A percentile compares a stretch with the other conserved stretches of the same genome.
These are phyloP conservation scores for Termitomyces sp. DNA, from an alignment of 768 basidiomycete species.

Conservation along the genomic window DNA sequence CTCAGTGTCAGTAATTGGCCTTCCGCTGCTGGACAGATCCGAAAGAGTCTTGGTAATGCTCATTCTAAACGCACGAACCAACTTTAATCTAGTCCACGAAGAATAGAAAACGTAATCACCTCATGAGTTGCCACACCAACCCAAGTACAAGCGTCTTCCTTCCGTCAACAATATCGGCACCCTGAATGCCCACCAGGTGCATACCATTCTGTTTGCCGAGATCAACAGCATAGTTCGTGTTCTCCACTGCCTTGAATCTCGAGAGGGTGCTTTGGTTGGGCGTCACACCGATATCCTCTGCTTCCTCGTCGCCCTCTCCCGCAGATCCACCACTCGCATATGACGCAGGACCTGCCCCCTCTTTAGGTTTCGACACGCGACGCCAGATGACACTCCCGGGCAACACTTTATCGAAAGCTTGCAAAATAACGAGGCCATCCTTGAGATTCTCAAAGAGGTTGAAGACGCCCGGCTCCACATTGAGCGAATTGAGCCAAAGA, in stretches of 20 bases:
- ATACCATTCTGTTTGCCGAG: slow-evolving; percentile 89
- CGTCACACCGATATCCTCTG: slow-evolving; percentile 75
- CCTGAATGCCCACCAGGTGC: slow-evolving; percentile 96
- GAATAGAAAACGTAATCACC: slow-evolving; percentile 33
- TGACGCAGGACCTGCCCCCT: slow-evolving; percentile 39
- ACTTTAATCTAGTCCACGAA: neutral
- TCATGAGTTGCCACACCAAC: slow-evolving; percentile 97
- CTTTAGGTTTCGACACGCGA: slow-evolving; percentile 91
- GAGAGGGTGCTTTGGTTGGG: slow-evolving; percentile 83
- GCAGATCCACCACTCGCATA: slow-evolving; percentile 30
- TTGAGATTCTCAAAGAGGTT: slow-evolving; percentile 95
- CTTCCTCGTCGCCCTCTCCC: slow-evolving; percentile 59
- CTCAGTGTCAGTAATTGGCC: slow-evolving; percentile 85
- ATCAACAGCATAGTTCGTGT: slow-evolving; percentile 95
- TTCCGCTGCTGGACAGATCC: slow-evolving; percentile 65
- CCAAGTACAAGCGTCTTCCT: slow-evolving; percentile 89
- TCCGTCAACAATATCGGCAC: slow-evolving; percentile 96
- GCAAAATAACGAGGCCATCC: slow-evolving; percentile 86
- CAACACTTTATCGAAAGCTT: slow-evolving; percentile 94
- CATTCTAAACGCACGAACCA: slow-evolving; percentile 37
- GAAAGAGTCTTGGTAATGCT: slow-evolving; percentile 90
- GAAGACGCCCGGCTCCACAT: slow-evolving; percentile 94
- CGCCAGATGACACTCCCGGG: slow-evolving; percentile 95
- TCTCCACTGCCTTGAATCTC: slow-evolving; percentile 96
- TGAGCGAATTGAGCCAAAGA: slow-evolving; percentile 95